Conservation (phyloP, 2,329 filamentous ascomycete genomes). For the Colletotrichum somersetense region DNA sequence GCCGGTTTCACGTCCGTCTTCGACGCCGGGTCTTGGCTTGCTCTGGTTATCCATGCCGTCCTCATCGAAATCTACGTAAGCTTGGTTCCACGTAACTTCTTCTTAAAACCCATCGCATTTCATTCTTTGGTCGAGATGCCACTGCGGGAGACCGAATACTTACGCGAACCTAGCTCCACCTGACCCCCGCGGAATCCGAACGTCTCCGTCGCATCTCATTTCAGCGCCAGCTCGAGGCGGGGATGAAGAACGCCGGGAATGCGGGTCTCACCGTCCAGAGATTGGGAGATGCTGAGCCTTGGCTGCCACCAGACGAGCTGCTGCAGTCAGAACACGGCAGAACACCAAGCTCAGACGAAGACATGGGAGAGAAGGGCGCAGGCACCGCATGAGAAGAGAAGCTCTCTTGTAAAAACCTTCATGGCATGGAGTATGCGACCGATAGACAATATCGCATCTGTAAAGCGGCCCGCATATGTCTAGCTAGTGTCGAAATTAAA, state of each 20-base stretch:
- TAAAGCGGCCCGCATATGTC: constrained; percentile 88
- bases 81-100: background rate
- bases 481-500: constrained; percentile 80
- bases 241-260: constrained; percentile 59
- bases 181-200: constrained; percentile 65
- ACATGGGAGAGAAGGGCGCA: constrained; percentile 19
- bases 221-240: constrained; percentile 65
- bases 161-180: constrained; percentile 53
- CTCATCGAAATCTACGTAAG: constrained; percentile 47
- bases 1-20: constrained; percentile 61
- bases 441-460: constrained; percentile 61
- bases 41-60: constrained; percentile 40
- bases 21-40: constrained; percentile 61
- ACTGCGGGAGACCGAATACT: background rate
- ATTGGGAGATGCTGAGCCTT: constrained; percentile 52
- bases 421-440: background rate
- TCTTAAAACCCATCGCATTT: constrained; percentile 30
- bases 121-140: constrained; percentile 25
- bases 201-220: constrained; percentile 65
- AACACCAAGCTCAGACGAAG: constrained; percentile 20
- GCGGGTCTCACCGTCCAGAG: constrained; percentile 58
- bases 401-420: no score
- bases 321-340: constrained; percentile 10
- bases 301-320: constrained; percentile 29
- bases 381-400: constrained; percentile 1